Percentiles rank a stretch among this genome's conserved stretches.
Evolutionary conservation across 805 yeast genomes (phyloP).

Genomic region (Saturnispora dispora): DNA sequence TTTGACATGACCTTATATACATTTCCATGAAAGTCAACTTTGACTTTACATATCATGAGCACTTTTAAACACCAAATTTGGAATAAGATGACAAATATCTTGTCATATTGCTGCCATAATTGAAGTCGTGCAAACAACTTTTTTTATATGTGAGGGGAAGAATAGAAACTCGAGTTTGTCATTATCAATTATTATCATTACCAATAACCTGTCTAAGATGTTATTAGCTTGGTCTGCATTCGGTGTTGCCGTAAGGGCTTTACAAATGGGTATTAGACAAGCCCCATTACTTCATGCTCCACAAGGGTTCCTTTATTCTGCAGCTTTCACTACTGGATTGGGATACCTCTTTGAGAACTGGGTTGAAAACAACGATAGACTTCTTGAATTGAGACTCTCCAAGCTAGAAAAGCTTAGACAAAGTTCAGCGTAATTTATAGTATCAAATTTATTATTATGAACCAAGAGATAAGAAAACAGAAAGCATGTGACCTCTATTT

Average conservation of each 20-base stretch:
- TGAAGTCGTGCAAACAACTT: background rate
- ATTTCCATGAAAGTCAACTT: too few species aligned
- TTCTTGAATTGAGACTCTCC: slow-evolving; percentile 30
- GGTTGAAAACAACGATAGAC: slow-evolving; percentile 31
- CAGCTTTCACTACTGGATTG: slow-evolving; percentile 35
- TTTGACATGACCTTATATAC: too few species aligned
- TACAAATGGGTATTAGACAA: slow-evolving; percentile 36
- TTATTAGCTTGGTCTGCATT: slow-evolving; percentile 32
- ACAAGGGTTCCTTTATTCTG: slow-evolving; percentile 34
- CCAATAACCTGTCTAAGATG: slow-evolving; percentile 8
- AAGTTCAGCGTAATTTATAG: slow-evolving; percentile 11
- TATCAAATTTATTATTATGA: background rate
- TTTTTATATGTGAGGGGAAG: background rate
- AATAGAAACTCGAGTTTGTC: background rate
- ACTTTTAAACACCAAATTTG: too few species aligned
- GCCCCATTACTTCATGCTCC: slow-evolving; percentile 31
- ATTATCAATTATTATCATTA: background rate
- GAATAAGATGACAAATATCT: background rate
- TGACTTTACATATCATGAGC: too few species aligned
- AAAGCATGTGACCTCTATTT: background rate
- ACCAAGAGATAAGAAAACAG: background rate
- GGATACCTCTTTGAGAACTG: slow-evolving; percentile 33
- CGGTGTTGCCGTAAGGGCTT: slow-evolving; percentile 35
- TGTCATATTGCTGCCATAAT: background rate
- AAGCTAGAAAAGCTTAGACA: slow-evolving; percentile 32